phyloP scores from a whole-genome alignment of 1,284 basidiomycete species.

The Xerocomus nothofagi region DNA sequence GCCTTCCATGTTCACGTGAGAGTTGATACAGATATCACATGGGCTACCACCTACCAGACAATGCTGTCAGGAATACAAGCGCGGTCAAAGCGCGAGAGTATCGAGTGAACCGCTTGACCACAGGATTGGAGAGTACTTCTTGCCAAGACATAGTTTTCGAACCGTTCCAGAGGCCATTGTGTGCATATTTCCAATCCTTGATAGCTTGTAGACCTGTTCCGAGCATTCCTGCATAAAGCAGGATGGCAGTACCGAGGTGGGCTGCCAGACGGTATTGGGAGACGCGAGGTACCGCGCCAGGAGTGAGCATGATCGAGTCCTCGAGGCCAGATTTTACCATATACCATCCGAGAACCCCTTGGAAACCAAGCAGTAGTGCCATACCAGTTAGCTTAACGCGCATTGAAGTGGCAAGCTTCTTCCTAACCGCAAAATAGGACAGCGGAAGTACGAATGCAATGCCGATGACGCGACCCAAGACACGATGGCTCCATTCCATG shows the following conservation, averaged over 20 bases:
- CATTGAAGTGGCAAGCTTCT: conserved; percentile 64
- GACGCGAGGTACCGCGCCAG: conserved; percentile 88
- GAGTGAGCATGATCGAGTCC: conserved; percentile 75
- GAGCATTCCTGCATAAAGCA: conserved; percentile 92
- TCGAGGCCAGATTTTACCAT: conserved; percentile 98
- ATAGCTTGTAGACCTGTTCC: conserved; percentile 77
- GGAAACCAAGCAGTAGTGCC: conserved; percentile 80
- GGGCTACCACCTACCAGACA: conserved; percentile 65
- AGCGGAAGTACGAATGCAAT: conserved; percentile 78
- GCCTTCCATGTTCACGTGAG: conserved; percentile 48
- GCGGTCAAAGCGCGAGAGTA: conserved; percentile 64
- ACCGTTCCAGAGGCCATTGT: conserved; percentile 44
- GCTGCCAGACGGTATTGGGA: conserved; percentile 96
- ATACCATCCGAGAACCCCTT: conserved; percentile 97
- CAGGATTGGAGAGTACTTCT: conserved; percentile 53
- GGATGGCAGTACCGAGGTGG: conserved; percentile 88
- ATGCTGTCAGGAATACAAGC: conserved; percentile 86
- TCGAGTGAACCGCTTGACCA: conserved; percentile 59
- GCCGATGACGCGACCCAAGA: conserved; percentile 91
- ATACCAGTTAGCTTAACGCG: conserved; percentile 69
- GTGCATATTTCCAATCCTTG: conserved; percentile 79
- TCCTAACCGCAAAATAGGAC: conserved; percentile 73
- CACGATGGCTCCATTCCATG: conserved; percentile 98
- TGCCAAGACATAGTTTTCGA: conserved; percentile 49
- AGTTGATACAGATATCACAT: not conserved